Evolutionary conservation across 2,329 filamentous ascomycete genomes (phyloP), one percentile per base, ranked within the genome.

Genomic region (Cryphonectria parasitica): DNA sequence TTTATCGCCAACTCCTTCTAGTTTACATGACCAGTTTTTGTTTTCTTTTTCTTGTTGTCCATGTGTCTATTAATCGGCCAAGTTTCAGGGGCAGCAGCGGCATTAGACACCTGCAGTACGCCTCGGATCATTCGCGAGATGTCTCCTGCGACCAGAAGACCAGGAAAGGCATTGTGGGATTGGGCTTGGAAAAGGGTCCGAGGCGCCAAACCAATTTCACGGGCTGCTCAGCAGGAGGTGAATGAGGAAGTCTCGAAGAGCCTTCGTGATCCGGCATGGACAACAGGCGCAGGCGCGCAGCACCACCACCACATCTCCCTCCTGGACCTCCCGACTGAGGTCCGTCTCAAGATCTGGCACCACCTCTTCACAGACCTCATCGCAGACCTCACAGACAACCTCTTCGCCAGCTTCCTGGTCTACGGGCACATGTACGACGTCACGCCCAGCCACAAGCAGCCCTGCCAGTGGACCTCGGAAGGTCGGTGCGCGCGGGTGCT

Each of bases 331-430:
- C 52, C 65, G 7, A 41, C 65, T 7, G 65, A 67, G 28, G 22
- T 67, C 22, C 65, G 65, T 3, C 52, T 67, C 54, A 67, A 43
- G n/a, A 67, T 67, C 54, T 67, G 58, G 36, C 31, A 28, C 15
- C 43, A 41, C 13, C 65, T 67, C 52, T 67, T 67, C n/a, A 19
- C 19, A 22, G 65, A 56, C 15, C 28, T 67, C 65, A 43, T 31
- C 52, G 52, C 65, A 31, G 54, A 39, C 3, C 65, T 67, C 31
- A 41, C 52, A 8, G 65, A 67, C 36, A 58, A 67, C 34, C 34
- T 67, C 65, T 67, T 67, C 36, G 65, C 65, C 52, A 43, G 22
- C 31, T 67, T 60, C 52, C 36, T 58, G 49, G 34, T 67, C 36
- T 58, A 36, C 25, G 52, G 58, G 52, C 22, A 58, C 52, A 60